These are phyloP conservation scores for Didymella arachidicola DNA, from an alignment of 2,329 filamentous ascomycete species.

Conservation along the genomic window DNA sequence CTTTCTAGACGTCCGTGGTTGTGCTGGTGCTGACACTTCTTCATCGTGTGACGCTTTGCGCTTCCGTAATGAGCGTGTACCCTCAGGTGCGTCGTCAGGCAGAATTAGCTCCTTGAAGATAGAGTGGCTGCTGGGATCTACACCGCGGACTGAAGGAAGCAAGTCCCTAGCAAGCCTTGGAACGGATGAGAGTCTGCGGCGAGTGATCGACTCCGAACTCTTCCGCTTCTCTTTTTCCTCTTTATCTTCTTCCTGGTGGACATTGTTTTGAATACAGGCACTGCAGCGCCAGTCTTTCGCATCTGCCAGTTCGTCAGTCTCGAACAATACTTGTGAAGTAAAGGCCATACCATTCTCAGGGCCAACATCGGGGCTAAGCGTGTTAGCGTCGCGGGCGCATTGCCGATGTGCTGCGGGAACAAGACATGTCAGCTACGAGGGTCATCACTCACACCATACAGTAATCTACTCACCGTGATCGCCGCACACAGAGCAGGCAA, in stretches of 20 bases:
- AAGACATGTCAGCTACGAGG: conserved; percentile 57
- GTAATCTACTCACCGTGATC: conserved; percentile 74
- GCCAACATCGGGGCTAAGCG: conserved; percentile 66
- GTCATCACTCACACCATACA: conserved; percentile 33
- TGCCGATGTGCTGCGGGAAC: conserved; percentile 80
- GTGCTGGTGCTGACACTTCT: conserved; percentile 62
- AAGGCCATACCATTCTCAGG: conserved; percentile 68
- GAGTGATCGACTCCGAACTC: conserved; percentile 49
- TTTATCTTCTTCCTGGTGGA: conserved; percentile 26
- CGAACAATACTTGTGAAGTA: conserved; percentile 18
- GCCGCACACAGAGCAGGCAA: conserved; percentile 79
- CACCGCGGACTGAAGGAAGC: conserved; percentile 71
- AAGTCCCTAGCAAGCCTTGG: conserved; percentile 75
- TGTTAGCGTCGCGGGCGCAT: conserved; percentile 78
- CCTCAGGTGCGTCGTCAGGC: conserved; percentile 77
- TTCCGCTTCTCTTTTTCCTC: conserved; percentile 10
- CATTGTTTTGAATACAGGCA: conserved; percentile 61
- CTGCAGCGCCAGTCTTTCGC: conserved; percentile 69
- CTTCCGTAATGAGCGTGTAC: conserved; percentile 80
- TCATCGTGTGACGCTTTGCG: conserved; percentile 79
- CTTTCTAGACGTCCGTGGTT: conserved; percentile 52
- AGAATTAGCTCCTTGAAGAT: conserved; percentile 77
- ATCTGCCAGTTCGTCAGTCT: conserved; percentile 53
- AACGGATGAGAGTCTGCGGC: conserved; percentile 64
- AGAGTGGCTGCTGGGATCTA: conserved; percentile 70